Percentiles rank a stretch among this genome's conserved stretches.
phyloP scores from a whole-genome alignment of 139 green algal species.

The Chlamydomonas sp. region DNA sequence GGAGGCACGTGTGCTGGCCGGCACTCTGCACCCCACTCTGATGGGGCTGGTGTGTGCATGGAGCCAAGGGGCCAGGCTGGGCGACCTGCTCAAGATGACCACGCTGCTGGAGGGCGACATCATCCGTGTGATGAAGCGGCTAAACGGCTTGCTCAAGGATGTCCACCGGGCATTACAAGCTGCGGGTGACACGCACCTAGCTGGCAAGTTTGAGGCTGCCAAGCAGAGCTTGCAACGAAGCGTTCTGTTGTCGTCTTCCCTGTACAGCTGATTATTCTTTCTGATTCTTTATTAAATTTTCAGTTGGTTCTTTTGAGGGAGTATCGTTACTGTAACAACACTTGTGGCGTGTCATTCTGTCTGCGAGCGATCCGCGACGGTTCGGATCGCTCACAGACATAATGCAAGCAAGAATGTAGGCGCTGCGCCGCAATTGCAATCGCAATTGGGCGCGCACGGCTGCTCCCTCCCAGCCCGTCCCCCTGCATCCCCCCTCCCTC shows the following conservation, averaged over 20 bases:
- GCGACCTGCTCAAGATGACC: slow-evolving; percentile 46
- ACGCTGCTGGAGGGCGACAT: slow-evolving; percentile 89
- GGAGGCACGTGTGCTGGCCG: slow-evolving; percentile 58
- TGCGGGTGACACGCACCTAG: slow-evolving; percentile 52
- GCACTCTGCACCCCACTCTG: slow-evolving; percentile 66
- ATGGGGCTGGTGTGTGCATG: slow-evolving; percentile 64
- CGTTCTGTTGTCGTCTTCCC: slow-evolving; percentile 88
- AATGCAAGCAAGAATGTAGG: too few species aligned
- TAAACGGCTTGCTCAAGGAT: slow-evolving; percentile 90
- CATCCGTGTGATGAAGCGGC: slow-evolving; percentile 68
- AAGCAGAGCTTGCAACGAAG: slow-evolving; percentile 67
- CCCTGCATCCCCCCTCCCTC: too few species aligned
- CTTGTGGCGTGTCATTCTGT: too few species aligned
- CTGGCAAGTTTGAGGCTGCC: slow-evolving; percentile 57
- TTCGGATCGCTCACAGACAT: too few species aligned
- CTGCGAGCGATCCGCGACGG: too few species aligned
- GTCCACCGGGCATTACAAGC: slow-evolving; percentile 59
- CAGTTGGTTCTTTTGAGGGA: too few species aligned
- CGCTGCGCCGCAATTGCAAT: too few species aligned
- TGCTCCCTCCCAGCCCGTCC: too few species aligned
- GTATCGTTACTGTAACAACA: too few species aligned
- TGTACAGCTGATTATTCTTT: too few species aligned
- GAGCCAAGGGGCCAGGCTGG: slow-evolving; percentile 54
- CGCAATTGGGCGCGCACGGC: too few species aligned
- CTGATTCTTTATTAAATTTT: too few species aligned